phyloP scores from a whole-genome alignment of 805 yeast species.

The Wickerhamomyces queroliae region DNA sequence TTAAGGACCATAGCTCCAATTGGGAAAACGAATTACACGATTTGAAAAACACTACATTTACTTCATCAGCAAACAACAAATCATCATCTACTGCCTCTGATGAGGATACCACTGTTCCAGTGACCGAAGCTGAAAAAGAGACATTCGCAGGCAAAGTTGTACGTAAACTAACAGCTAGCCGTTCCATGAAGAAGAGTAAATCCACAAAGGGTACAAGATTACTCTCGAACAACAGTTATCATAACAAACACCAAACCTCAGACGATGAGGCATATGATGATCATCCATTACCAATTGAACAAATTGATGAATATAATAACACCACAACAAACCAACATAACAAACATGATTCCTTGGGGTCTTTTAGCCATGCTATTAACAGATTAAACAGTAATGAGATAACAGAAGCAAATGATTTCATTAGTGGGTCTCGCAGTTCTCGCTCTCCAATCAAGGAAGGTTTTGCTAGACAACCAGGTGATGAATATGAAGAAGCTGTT shows the following conservation, averaged over 20 bases:
- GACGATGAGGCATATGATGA: not conserved
- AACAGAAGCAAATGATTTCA: constrained; percentile 19
- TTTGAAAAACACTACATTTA: constrained; percentile 7
- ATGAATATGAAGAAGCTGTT: not conserved
- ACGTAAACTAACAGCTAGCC: constrained; percentile 33
- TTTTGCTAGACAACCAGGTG: not conserved
- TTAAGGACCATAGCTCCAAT: constrained; percentile 69
- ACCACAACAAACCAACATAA: constrained; percentile 4
- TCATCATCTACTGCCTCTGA: constrained; percentile 12
- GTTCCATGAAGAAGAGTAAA: constrained; percentile 15
- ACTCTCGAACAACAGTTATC: constrained; percentile 4
- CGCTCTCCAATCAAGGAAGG: not conserved
- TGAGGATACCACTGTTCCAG: constrained; percentile 22
- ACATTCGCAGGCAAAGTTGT: constrained; percentile 38
- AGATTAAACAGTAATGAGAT: constrained; percentile 5
- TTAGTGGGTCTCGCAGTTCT: constrained; percentile 2
- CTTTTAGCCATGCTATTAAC: constrained; percentile 12
- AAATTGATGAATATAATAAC: not conserved
- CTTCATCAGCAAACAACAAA: constrained; percentile 6
- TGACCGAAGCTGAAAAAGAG: constrained; percentile 29
- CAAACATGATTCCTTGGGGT: constrained; percentile 13
- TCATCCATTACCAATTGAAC: constrained; percentile 3
- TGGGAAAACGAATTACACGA: constrained; percentile 54
- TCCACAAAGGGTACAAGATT: constrained; percentile 8
- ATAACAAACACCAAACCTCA: constrained; percentile 1